Evolutionary conservation across 2,329 filamentous ascomycete genomes (phyloP), one percentile per base, ranked within the genome.

Genomic region (Ceratocystiopsis sp.): DNA sequence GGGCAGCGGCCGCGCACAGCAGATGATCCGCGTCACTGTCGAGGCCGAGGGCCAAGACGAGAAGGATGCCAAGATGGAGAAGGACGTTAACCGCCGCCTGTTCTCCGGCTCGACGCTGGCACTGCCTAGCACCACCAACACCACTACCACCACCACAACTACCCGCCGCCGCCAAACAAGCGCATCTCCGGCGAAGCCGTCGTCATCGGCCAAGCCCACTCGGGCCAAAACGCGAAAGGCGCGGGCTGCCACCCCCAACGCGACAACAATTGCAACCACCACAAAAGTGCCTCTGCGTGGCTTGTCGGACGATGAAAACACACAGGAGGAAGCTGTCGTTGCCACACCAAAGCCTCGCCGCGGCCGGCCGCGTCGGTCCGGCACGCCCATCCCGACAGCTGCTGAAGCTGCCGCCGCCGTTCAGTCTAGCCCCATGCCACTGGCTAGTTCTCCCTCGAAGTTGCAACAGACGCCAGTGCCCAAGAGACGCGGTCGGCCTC

Each of bases 11-110:
- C 55, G 54, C 38, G 63, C 68, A 39, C 69, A 71, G 3, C 68
- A 73, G 54, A 65, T 62, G 45, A 60, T 75, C 37, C 59, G 64
- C 38, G 69, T 74, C 42, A 75, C 72, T 11, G 69, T 74, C 42
- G 70, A 75, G 54, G 66, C 69, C 3, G 65, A 67, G 1, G 52
- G 41, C 7, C 33, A 35, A 16, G 37, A 38, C 6, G 11, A 18
- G n/a, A 17, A 18, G 36, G 21, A 33, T 12, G 2, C 15, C 40
- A 42, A 34, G 17, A 12, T 17, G 10, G 42, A 46, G 4, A 50
- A 58, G 42, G 51, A 57, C 42, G 59, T 60, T 37, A 55, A 36
- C 48, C 58, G 52, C 49, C 59, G 45, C 40, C 54, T 55, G 45
- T 62, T 62, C 40, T 52, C 48, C 53, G 55, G 50, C 50, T 58